Evolutionary conservation across 192 early-diverging fungal genomes (phyloP), one percentile per base, ranked within the genome.

Genomic region (Thamnidium elegans): DNA sequence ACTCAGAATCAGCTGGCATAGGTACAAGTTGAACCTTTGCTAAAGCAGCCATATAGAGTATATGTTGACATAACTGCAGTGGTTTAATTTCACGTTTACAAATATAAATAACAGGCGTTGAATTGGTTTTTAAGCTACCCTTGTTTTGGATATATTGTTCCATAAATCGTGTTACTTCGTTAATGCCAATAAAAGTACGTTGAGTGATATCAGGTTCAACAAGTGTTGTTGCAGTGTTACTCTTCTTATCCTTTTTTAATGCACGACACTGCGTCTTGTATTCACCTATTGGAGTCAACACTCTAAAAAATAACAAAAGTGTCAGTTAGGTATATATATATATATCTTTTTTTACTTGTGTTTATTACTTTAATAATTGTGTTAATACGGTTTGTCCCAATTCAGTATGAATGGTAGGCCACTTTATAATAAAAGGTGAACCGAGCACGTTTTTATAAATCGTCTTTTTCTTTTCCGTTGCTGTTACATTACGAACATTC

Each of bases 61-160:
- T 21, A 20, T 66, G 65, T 21, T 52, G 23, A 13, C 53, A 55
- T 13, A 66, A 23, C 0, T 58, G 65, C 2, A 36, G 15, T 0
- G 54, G 53, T 19, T 66, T 55, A 17, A 54, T 56, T 19, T 66
- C 65, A 48, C 65, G 7, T n/a, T 66, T 66, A 36, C 65, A 66
- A 7, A 66, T 42, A 36, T 45, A 66, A 2, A 66, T 52, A 19
- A 52, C 31, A 7, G 55, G 21, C 0, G 31, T 10, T 23, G 7
- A 11, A 0, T 19, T 21, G 21, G n/a, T 31, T 21, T 56, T 32
- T 36, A 5, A 15, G 7, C 0, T 47, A 26, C 14, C 20, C 19
- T 43, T 53, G 42, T 58, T 13, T 47, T 46, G 23, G 21, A 66
- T 66, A n/a, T 46, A 31, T 4, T 4, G 14, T 39, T 66, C 65